These are phyloP conservation scores for Petrea volubilis DNA, from an alignment of 257 asterid genomes.

Conservation along the genomic window DNA sequence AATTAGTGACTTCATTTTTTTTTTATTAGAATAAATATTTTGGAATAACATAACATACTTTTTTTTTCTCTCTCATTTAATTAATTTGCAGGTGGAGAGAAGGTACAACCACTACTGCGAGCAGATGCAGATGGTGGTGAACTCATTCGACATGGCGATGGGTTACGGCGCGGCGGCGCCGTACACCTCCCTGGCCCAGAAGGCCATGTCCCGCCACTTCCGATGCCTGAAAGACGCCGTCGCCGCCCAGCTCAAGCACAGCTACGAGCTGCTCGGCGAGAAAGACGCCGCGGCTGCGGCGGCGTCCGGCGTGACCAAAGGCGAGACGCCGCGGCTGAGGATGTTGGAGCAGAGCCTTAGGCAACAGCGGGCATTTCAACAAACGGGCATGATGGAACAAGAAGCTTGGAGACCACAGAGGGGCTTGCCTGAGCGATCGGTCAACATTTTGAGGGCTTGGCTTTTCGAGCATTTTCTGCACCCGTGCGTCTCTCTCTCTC, in stretches of 20 bases:
- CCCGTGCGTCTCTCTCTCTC: constrained; percentile 66
- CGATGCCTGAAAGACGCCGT: constrained; percentile 89
- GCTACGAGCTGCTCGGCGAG: constrained; percentile 78
- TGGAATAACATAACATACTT: too few species aligned
- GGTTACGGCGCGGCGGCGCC: constrained; percentile 94
- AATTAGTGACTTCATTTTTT: too few species aligned
- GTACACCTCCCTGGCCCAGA: constrained; percentile 79
- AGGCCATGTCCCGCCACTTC: constrained; percentile 96
- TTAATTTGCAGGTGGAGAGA: constrained; percentile 66
- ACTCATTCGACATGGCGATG: constrained; percentile 94
- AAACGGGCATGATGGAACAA: constrained; percentile 97
- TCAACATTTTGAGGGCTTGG: constrained; percentile 92
- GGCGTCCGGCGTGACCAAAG: constrained; percentile 75
- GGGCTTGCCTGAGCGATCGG: constrained; percentile 93
- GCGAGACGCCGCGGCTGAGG: constrained; percentile 88
- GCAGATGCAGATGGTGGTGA: constrained; percentile 98
- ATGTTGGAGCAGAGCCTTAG: constrained; percentile 83
- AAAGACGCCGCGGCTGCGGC: constrained; percentile 70
- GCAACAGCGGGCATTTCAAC: constrained; percentile 85
- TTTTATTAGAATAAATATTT: too few species aligned
- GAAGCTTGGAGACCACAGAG: constrained; percentile 99
- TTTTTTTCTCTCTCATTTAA: too few species aligned
- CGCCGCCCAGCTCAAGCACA: constrained; percentile 61
- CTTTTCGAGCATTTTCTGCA: constrained; percentile 96
- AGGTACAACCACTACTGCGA: constrained; percentile 95